Evolutionary conservation across 306 rosid species (phyloP).

Genomic region (Vachellia collinsii): DNA sequence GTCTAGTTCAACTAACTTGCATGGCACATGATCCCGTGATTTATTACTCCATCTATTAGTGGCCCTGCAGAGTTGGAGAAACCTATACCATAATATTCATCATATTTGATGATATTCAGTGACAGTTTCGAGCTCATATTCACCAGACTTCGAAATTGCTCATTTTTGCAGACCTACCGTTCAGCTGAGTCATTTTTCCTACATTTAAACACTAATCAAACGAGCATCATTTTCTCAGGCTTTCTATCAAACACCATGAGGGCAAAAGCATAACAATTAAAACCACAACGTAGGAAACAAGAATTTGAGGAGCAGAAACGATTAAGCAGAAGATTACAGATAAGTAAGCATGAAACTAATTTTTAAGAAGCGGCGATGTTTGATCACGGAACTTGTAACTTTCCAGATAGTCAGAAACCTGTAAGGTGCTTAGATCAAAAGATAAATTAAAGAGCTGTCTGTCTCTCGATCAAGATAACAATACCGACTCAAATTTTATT

Average conservation of each 20-base stretch:
- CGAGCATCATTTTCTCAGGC: constrained; percentile 10
- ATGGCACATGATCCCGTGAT: neutral
- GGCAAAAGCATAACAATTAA: neutral
- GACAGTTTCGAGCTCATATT: neutral
- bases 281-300: neutral
- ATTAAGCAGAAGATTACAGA: neutral
- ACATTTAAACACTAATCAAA: neutral
- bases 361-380: neutral
- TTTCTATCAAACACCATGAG: constrained; percentile 10
- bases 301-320: neutral
- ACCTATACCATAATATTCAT: constrained; percentile 3
- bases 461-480: neutral
- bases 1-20: neutral
- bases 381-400: neutral
- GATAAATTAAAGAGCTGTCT: neutral
- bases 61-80: neutral
- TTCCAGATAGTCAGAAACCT: neutral
- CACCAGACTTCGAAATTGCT: neutral
- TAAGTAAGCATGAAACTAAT: neutral
- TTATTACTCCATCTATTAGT: neutral
- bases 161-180: neutral
- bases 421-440: too few relatives aligned
- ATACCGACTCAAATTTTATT: neutral
- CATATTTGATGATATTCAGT: neutral
- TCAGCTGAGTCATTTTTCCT: neutral